Evolutionary conservation across 306 rosid genomes (phyloP).

Genomic region (Albizia julibrissin): DNA sequence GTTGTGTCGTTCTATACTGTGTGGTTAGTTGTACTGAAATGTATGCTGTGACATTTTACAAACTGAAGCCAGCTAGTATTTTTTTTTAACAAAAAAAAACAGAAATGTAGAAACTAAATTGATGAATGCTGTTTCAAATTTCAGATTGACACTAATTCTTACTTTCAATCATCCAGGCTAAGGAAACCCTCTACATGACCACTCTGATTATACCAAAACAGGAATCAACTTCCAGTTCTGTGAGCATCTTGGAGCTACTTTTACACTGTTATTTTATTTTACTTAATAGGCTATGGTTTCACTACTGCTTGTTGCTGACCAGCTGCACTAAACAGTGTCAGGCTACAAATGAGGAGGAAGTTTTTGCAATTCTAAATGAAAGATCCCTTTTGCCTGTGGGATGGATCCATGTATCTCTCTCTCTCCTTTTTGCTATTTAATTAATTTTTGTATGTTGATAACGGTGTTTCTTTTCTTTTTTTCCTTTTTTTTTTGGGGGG

Average conservation of each 20-base stretch:
- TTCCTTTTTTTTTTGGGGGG: background rate
- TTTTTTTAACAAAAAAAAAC: background rate
- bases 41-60: slow-evolving; percentile 2
- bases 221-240: slow-evolving; percentile 82
- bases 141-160: slow-evolving; percentile 34
- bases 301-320: slow-evolving; percentile 42
- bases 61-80: slow-evolving; percentile 9
- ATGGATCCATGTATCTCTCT: slow-evolving; percentile 83
- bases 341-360: slow-evolving; percentile 79
- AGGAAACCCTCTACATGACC: slow-evolving; percentile 67
- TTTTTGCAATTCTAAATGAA: slow-evolving; percentile 69
- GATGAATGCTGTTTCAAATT: slow-evolving; percentile 7
- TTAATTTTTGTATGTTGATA: background rate
- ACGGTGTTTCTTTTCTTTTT: background rate
- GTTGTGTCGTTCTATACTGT: background rate
- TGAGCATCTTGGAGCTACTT: slow-evolving; percentile 41
- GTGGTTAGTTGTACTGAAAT: background rate
- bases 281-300: slow-evolving; percentile 21
- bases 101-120: slow-evolving; percentile 11
- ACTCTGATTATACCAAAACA: slow-evolving; percentile 89
- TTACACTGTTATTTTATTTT: slow-evolving; percentile 13
- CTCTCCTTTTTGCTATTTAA: slow-evolving; percentile 10
- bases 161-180: slow-evolving; percentile 52
- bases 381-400: slow-evolving; percentile 75
- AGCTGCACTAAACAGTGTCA: slow-evolving; percentile 57